Evolutionary conservation across 768 basidiomycete genomes (phyloP), one percentile per base, ranked within the genome.

Genomic region (Leccinum imitatum): DNA sequence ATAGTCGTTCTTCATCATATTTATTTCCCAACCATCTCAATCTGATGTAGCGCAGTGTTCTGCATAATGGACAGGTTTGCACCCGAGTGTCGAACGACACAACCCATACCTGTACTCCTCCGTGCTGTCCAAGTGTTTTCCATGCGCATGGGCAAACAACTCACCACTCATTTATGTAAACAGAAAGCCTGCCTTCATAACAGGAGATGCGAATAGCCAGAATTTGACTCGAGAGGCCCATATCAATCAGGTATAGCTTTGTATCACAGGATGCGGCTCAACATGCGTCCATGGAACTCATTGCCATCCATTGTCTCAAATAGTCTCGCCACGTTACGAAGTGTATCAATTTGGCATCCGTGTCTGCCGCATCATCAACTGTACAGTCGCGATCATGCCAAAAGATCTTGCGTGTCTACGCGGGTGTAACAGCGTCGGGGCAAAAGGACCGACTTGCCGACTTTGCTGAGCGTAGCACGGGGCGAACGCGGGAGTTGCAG

Each of bases 251-350:
- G n/a, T 27, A 27, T 58, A 25, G 11, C 21, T 25, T 46, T 44
- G 2, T 19, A 33, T 31, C 44, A 59, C 58, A 59, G 57, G 57
- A 59, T 39, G 57, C 23, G 57, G 27, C 9, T 15, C 7, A 33
- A 33, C 33, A 9, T n/a, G 4, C 6, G 48, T 37, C 11, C 46
- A 48, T 7, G 57, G 56, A 58, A 8, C 33, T 17, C 15, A 35
- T 14, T 2, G 3, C 17, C 23, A 10, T 15, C 10, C 6, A 4
- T n/a, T 47, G 31, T 9, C n/a, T 21, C 47, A 5, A 23, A 3
- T 17, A 6, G 17, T 35, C 30, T 14, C n/a, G 10, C 35, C 44
- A 27, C 19, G n/a, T 6, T 47, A 2, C 3, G 33, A 37, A 59
- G 30, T 19, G 25, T 48, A 48, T 27, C 27, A 27, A 23, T 23